A percentile compares a stretch with the other conserved stretches of the same genome.
phyloP scores from a whole-genome alignment of 2,329 filamentous ascomycete species.

The Apiospora aurea region DNA sequence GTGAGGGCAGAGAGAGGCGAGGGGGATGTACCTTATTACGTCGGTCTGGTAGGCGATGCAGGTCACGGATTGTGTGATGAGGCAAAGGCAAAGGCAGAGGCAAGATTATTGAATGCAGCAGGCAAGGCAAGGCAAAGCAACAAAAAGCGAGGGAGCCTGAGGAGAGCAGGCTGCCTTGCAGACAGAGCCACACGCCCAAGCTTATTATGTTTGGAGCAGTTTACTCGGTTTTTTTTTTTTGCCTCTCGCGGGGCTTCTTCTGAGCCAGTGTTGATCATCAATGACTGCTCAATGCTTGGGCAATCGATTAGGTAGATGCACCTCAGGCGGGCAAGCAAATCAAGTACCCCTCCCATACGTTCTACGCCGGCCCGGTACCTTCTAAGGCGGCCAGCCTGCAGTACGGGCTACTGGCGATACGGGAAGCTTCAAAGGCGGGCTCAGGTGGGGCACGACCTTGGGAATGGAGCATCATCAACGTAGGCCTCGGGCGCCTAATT shows the following conservation, averaged over 20 bases:
- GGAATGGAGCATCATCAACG: slow-evolving; percentile 1
- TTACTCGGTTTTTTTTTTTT: background rate
- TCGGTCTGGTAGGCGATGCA: background rate
- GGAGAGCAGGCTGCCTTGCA: slow-evolving; percentile 11
- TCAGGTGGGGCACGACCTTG: slow-evolving; percentile 2
- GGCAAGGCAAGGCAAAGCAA: background rate
- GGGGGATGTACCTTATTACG: background rate
- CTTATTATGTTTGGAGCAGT: slow-evolving; percentile 17
- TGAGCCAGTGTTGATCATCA: background rate
- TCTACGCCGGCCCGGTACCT: background rate
- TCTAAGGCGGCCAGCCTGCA: background rate
- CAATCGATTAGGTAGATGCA: slow-evolving; percentile 1
- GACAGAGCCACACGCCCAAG: background rate
- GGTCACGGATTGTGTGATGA: slow-evolving; percentile 13
- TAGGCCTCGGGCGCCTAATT: slow-evolving; percentile 16
- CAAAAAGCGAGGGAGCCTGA: background rate
- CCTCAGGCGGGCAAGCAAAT: background rate
- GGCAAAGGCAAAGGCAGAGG: background rate
- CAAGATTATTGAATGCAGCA: background rate
- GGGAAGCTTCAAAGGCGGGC: slow-evolving; percentile 14
- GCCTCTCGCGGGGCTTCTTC: slow-evolving; percentile 19
- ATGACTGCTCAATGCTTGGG: background rate
- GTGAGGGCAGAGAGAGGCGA: background rate
- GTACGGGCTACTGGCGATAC: background rate
- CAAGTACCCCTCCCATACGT: background rate